A percentile compares a stretch with the other conserved stretches of the same genome.
Evolutionary conservation across 768 basidiomycete species (phyloP).

Genomic region (Leccinum subgranulosum): DNA sequence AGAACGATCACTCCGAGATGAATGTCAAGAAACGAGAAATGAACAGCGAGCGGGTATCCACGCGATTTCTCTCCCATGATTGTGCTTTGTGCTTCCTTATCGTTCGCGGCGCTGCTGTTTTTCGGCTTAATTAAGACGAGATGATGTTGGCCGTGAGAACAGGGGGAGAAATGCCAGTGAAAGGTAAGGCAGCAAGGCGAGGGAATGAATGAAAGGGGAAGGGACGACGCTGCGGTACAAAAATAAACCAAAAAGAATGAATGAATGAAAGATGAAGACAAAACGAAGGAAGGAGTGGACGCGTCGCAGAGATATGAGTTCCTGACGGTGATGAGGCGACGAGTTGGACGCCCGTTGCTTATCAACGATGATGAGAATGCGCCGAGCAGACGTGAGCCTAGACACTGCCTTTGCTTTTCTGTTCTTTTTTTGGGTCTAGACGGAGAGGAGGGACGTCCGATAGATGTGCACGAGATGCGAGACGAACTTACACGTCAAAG

Average conservation of each 20-base stretch:
- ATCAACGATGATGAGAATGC: slow-evolving; percentile 7
- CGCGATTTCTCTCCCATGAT: slow-evolving; percentile 5
- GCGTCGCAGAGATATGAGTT: slow-evolving; percentile 1
- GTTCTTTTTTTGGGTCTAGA: not conserved
- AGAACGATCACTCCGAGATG: slow-evolving; percentile 16
- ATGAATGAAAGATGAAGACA: not conserved
- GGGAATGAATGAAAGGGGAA: not conserved
- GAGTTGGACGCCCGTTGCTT: not conserved
- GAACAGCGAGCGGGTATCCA: slow-evolving; percentile 6
- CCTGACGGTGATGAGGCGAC: not conserved
- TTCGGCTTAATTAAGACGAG: not conserved
- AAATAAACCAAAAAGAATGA: slow-evolving; percentile 4
- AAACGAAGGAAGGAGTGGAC: not conserved
- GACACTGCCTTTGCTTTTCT: slow-evolving; percentile 5
- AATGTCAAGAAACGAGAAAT: slow-evolving; percentile 1
- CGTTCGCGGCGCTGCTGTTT: not conserved
- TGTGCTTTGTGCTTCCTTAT: not conserved
- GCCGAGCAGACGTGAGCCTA: slow-evolving; percentile 2
- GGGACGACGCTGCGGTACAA: not conserved
- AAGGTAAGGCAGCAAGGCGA: not conserved
- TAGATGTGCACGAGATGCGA: not conserved
- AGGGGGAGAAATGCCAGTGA: not conserved
- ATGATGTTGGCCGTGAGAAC: not conserved
- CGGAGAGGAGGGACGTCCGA: not conserved
- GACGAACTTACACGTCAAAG: not conserved